Evolutionary conservation across 352 stramenopile species (phyloP), one percentile per base, ranked within the genome.

Genomic region (Phytophthora sojae): DNA sequence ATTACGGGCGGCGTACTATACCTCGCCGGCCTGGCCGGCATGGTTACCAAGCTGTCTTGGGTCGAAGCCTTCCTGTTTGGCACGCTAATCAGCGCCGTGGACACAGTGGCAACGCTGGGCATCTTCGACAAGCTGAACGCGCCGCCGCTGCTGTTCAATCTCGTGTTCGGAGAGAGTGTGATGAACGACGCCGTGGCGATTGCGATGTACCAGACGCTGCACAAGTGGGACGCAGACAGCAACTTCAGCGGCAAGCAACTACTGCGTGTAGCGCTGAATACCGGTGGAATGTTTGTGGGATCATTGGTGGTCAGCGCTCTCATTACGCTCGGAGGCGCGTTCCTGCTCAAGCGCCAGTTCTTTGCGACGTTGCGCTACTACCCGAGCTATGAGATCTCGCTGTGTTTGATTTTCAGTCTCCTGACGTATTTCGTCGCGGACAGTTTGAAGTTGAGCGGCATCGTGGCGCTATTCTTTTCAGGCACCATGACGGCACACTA

Each of bases 161-260:
- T 99, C 30, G 93, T 98, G 6, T 99, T 98, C 73, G 96, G 96
- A 59, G 96, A 99, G 71, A 97, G 86, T 47, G 93, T 98, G 8
- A 79, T 99, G 47, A 99, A 98, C 77, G 96, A 99, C 69, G 95
- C 95, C 6, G 89, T 98, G 17, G 91, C 88, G 4, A 97, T 99
- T 64, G 94, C 97, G 21, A 71, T 98, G 30, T 99, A 98, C 72
- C 89, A 98, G 67, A 96, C 94, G 19, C 89, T 97, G 52, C 75
- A 85, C 50, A 96, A 98, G 69, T 98, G 95, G 86, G 81, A 92
- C 17, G 79, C 85, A 3, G 81, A 93, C 17, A 91, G 82, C 51
- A 86, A 83, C 26, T 82, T 96, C 17, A 94, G 63, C 42, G 76
- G 69, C 12, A 85, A 85, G 21, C 82, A 94, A 58, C 57, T 96